Evolutionary conservation across 371 early-diverging fungal species (phyloP).

Genomic region (Smittium culicis): DNA sequence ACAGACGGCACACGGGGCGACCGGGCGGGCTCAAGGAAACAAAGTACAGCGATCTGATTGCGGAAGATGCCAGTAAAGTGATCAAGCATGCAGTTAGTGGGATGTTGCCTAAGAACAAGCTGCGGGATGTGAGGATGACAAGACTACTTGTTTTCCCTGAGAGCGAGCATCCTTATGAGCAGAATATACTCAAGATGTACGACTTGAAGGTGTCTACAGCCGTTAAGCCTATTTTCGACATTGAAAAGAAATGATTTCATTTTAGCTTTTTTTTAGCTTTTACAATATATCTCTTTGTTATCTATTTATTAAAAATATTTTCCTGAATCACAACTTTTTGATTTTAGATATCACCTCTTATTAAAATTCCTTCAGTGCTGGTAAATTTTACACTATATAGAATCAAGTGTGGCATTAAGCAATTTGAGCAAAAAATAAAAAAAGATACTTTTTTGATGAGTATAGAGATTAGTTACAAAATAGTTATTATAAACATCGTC

Average conservation of each 20-base stretch:
- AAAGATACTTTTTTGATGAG: no score
- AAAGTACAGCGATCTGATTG: slow-evolving; percentile 54
- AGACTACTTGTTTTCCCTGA: slow-evolving; percentile 82
- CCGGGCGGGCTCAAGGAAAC: slow-evolving; percentile 85
- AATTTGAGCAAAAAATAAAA: no score
- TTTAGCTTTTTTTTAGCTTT: no score
- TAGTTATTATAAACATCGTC: no score
- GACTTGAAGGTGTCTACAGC: slow-evolving; percentile 39
- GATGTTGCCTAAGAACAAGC: slow-evolving; percentile 89
- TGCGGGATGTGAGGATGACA: slow-evolving; percentile 61
- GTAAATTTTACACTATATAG: no score
- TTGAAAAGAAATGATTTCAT: slow-evolving; percentile 13
- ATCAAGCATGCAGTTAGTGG: slow-evolving; percentile 87
- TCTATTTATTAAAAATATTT: no score
- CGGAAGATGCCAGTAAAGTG: slow-evolving; percentile 60
- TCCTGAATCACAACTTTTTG: no score
- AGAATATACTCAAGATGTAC: slow-evolving; percentile 74
- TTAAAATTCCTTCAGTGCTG: no score
- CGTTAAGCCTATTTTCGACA: slow-evolving; percentile 15
- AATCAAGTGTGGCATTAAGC: no score
- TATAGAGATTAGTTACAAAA: no score
- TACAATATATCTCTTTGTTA: no score
- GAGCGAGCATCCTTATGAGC: slow-evolving; percentile 75
- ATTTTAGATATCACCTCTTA: no score
- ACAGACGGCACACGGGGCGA: slow-evolving; percentile 77